Evolutionary conservation across 1,284 basidiomycete genomes (phyloP).

Genomic region (Marasmius fiardii): DNA sequence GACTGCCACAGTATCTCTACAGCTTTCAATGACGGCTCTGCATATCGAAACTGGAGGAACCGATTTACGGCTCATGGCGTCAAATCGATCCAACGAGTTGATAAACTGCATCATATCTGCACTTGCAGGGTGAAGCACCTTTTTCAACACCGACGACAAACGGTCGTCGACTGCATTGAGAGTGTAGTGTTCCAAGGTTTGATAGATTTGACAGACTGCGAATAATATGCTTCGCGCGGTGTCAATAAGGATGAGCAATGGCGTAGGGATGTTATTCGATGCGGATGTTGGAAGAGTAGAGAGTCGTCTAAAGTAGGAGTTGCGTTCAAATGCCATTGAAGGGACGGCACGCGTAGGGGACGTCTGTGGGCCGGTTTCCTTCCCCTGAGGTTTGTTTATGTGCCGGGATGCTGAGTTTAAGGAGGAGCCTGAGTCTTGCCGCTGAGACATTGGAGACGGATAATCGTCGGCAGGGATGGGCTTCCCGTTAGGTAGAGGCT

Average conservation of each 20-base stretch:
- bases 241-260: slow-evolving; percentile 79
- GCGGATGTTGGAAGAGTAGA: slow-evolving; percentile 71
- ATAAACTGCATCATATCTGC: slow-evolving; percentile 84
- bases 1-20: slow-evolving; percentile 81
- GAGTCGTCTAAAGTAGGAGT: slow-evolving; percentile 91
- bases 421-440: slow-evolving; percentile 44
- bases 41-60: slow-evolving; percentile 74
- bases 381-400: slow-evolving; percentile 25
- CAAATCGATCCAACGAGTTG: slow-evolving; percentile 89
- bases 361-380: slow-evolving; percentile 29
- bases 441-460: slow-evolving; percentile 37
- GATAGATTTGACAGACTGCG: slow-evolving; percentile 89
- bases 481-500: background rate
- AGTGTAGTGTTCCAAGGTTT: slow-evolving; percentile 87
- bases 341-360: slow-evolving; percentile 34
- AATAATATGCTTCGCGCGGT: slow-evolving; percentile 91
- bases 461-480: slow-evolving; percentile 31
- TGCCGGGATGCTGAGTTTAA: slow-evolving; percentile 27
- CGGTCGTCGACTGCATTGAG: slow-evolving; percentile 85
- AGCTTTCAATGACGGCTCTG: slow-evolving; percentile 78
- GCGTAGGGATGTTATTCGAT: slow-evolving; percentile 68
- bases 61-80: slow-evolving; percentile 72
- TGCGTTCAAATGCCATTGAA: slow-evolving; percentile 77
- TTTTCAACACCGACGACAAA: slow-evolving; percentile 76
- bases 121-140: slow-evolving; percentile 85